Evolutionary conservation across 2,329 filamentous ascomycete genomes (phyloP), one percentile per base, ranked within the genome.

Genomic region (Penicillium sp.): DNA sequence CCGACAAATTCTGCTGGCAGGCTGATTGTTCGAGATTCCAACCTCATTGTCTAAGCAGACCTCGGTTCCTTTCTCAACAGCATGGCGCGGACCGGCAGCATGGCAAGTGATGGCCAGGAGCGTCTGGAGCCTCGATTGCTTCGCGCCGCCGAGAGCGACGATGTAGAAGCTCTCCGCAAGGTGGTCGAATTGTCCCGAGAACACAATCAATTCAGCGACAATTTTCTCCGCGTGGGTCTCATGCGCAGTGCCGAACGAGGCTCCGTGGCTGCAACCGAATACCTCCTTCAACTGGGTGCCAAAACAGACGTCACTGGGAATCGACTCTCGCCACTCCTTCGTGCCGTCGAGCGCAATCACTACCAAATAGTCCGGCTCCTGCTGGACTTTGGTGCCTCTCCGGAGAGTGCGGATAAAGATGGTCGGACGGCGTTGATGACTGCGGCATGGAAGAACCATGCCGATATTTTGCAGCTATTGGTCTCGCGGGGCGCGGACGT

Each of bases 281-380:
- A 60, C 34, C 59, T 75, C 8, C 62, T 75, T n/a, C 49, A 55
- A 4, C 53, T 63, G 13, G 68, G 69, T 26, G 71, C 70, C 4
- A 66, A 66, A 45, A 63, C 66, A 11, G 66, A 73, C 32, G 63
- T 62, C 25, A 46, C 54, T 26, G 55, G 53, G 1, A 65, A 65
- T 35, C 54, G 65, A 4, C 50, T 51, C 4, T 65, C 68, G 8
- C 68, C 69, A 5, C 54, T 72, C 1, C 59, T 69, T 25, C 62
- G 66, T 24, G 68, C 69, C 25, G 67, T 70, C 7, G 67, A 70
- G 53, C 63, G 61, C 13, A 65, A 70, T 28, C 65, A 70, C 46
- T 64, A 68, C 7, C 69, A 71, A 6, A 77, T 76, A 5, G 64
- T 76, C 36, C 64, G 65, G 48, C 54, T 78, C 40, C 62, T 79